A percentile compares a stretch with the other conserved stretches of the same genome.
These are phyloP conservation scores for Apiospora saccharicola DNA, from an alignment of 2,329 filamentous ascomycete genomes.

Conservation along the genomic window DNA sequence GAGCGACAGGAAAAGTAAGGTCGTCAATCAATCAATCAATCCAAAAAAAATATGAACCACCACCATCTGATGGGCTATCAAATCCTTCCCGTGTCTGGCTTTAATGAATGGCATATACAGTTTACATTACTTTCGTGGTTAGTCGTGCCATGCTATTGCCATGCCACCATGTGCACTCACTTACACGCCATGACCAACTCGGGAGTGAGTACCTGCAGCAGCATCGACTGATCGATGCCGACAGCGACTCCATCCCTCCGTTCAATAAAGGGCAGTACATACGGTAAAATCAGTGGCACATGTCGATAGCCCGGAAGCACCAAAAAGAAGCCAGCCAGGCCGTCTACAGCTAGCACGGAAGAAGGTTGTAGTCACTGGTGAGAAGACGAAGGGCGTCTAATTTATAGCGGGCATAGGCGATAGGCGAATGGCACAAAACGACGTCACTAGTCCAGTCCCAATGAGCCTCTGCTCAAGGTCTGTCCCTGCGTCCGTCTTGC, in stretches of 20 bases:
- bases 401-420: neutral
- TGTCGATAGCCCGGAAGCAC: neutral
- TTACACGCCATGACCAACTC: neutral
- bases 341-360: neutral
- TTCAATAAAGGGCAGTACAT: neutral
- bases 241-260: neutral
- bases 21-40: constrained; percentile 15
- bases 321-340: neutral
- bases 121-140: neutral
- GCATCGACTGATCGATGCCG: neutral
- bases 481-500: neutral
- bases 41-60: neutral
- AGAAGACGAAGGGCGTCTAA: neutral
- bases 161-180: neutral
- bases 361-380: neutral
- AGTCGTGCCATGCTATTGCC: neutral
- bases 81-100: neutral
- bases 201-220: constrained; percentile 17
- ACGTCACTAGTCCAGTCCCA: constrained; percentile 14
- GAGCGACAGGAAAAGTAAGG: neutral
- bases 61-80: neutral
- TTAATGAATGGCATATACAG: neutral
- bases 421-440: neutral
- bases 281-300: neutral
- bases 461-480: constrained; percentile 4